These are phyloP conservation scores for Bipolaris victoriae DNA, from an alignment of 2,329 filamentous ascomycete genomes.

Conservation along the genomic window DNA sequence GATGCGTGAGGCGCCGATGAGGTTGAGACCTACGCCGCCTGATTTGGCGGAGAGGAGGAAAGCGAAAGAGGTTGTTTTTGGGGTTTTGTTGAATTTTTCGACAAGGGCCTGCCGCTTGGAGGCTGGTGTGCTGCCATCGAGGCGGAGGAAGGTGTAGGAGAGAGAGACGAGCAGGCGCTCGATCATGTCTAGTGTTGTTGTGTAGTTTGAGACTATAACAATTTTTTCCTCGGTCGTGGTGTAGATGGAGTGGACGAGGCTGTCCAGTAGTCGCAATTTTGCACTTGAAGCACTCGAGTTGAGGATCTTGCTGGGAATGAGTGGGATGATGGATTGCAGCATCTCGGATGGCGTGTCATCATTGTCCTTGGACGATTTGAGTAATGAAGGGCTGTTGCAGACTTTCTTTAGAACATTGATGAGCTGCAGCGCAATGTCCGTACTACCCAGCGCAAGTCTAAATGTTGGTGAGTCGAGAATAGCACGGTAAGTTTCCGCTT, in stretches of 20 bases:
- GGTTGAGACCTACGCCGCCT: constrained; percentile 72
- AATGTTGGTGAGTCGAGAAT: constrained; percentile 71
- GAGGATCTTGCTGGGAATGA: constrained; percentile 62
- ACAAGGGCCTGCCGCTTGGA: constrained; percentile 71
- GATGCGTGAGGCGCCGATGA: constrained; percentile 72
- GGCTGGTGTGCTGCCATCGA: constrained; percentile 70
- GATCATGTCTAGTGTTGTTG: constrained; percentile 72
- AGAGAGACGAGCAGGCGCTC: constrained; percentile 65
- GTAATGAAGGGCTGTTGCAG: constrained; percentile 71
- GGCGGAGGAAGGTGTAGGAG: constrained; percentile 67
- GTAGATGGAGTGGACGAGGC: constrained; percentile 66
- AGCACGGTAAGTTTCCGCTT: constrained; percentile 66
- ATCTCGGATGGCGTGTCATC: constrained; percentile 57
- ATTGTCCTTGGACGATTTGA: constrained; percentile 59
- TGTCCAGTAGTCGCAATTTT: constrained; percentile 71
- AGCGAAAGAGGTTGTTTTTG: constrained; percentile 65
- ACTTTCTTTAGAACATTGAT: constrained; percentile 77
- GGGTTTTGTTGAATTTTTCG: constrained; percentile 70
- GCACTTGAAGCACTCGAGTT: constrained; percentile 65
- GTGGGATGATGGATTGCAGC: constrained; percentile 53
- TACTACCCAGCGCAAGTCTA: constrained; percentile 64
- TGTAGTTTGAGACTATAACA: constrained; percentile 78
- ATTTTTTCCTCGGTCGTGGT: constrained; percentile 71
- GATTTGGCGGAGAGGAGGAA: constrained; percentile 76
- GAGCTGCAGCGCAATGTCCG: constrained; percentile 68